Evolutionary conservation across 768 basidiomycete genomes (phyloP).

Genomic region (Xerocomellus amylosporus): DNA sequence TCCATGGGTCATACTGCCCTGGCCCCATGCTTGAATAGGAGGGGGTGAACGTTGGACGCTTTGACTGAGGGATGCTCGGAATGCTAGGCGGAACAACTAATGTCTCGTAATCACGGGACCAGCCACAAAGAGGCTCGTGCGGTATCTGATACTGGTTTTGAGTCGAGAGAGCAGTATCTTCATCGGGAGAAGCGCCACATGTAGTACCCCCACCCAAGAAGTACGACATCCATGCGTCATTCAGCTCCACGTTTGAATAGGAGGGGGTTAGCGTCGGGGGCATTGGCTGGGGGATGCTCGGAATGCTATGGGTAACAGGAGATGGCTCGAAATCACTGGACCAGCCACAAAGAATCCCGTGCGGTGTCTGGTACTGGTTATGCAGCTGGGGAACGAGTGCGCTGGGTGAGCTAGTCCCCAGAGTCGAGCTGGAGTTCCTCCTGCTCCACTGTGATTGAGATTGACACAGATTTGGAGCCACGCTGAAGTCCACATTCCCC

Average conservation of each 20-base stretch:
- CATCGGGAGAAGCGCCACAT: not conserved
- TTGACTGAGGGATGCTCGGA: not conserved
- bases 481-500: not conserved
- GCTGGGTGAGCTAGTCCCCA: too few species aligned
- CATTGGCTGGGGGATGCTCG: not conserved
- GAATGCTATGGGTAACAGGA: not conserved
- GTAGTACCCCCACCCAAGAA: not conserved
- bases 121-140: too few species aligned
- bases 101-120: too few species aligned
- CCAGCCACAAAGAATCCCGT: not conserved
- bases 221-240: not conserved
- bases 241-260: not conserved
- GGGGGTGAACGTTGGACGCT: not conserved
- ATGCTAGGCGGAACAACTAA: not conserved
- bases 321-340: not conserved
- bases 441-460: not conserved
- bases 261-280: not conserved
- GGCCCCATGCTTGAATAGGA: not conserved
- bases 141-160: too few species aligned
- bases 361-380: not conserved
- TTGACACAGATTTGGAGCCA: not conserved
- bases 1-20: not conserved
- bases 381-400: not conserved
- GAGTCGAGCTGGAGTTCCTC: not conserved
- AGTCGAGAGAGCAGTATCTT: not conserved